Evolutionary conservation across 208 protist species (phyloP), one percentile per base, ranked within the genome.

Genomic region (Spongospora subterranea): DNA sequence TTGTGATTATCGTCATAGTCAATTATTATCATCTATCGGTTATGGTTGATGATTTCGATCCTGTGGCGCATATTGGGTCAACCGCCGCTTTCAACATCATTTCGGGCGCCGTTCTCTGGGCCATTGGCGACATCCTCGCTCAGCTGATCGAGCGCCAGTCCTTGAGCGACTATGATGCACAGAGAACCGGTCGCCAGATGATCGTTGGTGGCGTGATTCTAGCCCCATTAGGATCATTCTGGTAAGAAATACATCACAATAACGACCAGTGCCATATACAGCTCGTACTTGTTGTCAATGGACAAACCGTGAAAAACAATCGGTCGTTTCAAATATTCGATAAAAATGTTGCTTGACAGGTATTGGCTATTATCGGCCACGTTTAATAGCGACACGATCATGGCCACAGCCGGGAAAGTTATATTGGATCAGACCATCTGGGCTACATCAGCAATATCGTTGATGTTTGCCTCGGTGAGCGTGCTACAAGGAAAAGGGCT

Each of bases 401-500:
- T 6, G 17, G 6, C 17, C 17, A 82, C 71, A 20, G 6, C 35
- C 71, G n/a, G 6, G 71, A 82, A 82, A 82, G 71, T 82, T 6
- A 20, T 43, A 82, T 82, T 82, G 71, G 71, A 82, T 43, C 71
- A 82, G 71, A 82, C 71, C n/a, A 39, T 82, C 6, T 82, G 71
- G 71, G 71, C 71, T 6, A 6, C 40, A 20, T 45, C 17, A 6
- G 35, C 35, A 40, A 20, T 82, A 82, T 82, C 71, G 71, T n/a
- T 82, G 35, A 82, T 82, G 71, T 82, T 40, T 43, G n/a, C 35
- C 17, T 6, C n/a, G 6, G 6, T 82, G 71, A 35, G 17, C 17
- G 6, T 82, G 71, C 6, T 82, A n/a, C 71, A 82, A 82, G 71
- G 71, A 35, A 43, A 13, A 45, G n/a, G 17, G 13, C 13, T 82